A percentile compares a stretch with the other conserved stretches of the same genome.
Conservation (phyloP, 2,329 filamentous ascomycete genomes). For the Claviceps africana region DNA sequence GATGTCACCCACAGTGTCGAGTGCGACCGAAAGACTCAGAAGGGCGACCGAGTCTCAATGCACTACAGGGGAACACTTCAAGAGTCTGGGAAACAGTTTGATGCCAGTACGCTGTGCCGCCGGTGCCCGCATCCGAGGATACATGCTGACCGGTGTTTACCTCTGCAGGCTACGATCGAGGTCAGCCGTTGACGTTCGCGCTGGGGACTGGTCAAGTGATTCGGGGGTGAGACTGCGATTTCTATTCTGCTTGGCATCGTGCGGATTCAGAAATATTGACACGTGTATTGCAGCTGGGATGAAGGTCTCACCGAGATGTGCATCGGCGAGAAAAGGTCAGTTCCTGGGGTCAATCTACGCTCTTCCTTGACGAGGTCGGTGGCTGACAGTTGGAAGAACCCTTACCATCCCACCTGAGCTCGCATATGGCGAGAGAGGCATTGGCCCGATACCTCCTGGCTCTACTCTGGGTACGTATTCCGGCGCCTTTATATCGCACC, state of each 20-base stretch:
- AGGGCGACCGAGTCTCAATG: slow-evolving; percentile 68
- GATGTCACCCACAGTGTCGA: slow-evolving; percentile 60
- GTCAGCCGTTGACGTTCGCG: slow-evolving; percentile 61
- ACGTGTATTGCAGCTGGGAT: slow-evolving; percentile 53
- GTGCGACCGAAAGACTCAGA: slow-evolving; percentile 63
- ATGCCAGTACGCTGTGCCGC: slow-evolving; percentile 41
- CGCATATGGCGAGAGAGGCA: slow-evolving; percentile 63
- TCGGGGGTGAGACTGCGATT: slow-evolving; percentile 47
- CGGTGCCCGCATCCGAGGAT: not conserved
- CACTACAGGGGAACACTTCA: slow-evolving; percentile 80
- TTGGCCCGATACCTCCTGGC: slow-evolving; percentile 72
- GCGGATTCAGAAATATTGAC: slow-evolving; percentile 8
- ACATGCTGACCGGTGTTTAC: not conserved
- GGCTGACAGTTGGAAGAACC: slow-evolving; percentile 32
- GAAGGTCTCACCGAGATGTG: slow-evolving; percentile 86
- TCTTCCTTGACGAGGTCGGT: not conserved
- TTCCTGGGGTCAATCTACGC: not conserved
- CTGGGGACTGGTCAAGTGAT: slow-evolving; percentile 78
- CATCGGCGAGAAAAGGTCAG: slow-evolving; percentile 71
- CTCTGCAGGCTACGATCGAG: slow-evolving; percentile 53
- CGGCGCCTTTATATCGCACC: slow-evolving; percentile 1
- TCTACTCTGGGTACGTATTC: slow-evolving; percentile 54
- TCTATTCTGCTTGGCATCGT: not conserved
- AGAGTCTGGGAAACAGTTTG: slow-evolving; percentile 63
- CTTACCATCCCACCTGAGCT: slow-evolving; percentile 79